Evolutionary conservation across 371 early-diverging fungal genomes (phyloP), one percentile per base, ranked within the genome.

Genomic region (Blyttiomyces sp.): DNA sequence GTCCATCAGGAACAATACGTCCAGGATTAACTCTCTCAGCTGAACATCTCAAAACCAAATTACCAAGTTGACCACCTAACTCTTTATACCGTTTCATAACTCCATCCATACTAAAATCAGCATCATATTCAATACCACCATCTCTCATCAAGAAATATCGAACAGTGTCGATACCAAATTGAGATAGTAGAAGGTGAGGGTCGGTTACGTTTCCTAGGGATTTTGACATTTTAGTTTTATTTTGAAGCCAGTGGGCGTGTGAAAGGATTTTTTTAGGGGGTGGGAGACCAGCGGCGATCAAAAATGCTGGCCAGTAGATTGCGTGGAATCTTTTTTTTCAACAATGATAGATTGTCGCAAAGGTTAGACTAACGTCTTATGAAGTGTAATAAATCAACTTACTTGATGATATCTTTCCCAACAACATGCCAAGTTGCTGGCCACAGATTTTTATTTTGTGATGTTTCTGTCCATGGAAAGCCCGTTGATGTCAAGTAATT

Each of bases 381-480:
- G 30, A 27, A n/a, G n/a, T 2, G 19, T 30, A 24, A 19, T 19
- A 43, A 27, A 17, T 2, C 1, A n/a, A 49, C 62, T 26, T 73
- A 84, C 81, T 88, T 87, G n/a, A 94, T 59, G 73, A 96, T 96
- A 61, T 96, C 97, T 67, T 96, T 95, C 28, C 97, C 97, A 2
- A 96, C 86, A 1, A 96, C 79, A 49, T 96, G 96, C 1, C 87
- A 75, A 49, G 83, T 76, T 5, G 92, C 88, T 0, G 93, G 91
- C 82, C 90, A 92, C 0, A 33, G 11, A 5, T 11, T 49, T 28
- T 21, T 27, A 13, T 21, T 52, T 30, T 49, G 50, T 23, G 27
- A 3, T 2, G 19, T 21, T 4, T 48, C 16, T 31, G 54, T 6
- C 87, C 88, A 85, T 13, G 94, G 93, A 66, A 85, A 95, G 11